Evolutionary conservation across 176 grass and related monocot species (phyloP).

Genomic region (Triticum dicoccoides): DNA sequence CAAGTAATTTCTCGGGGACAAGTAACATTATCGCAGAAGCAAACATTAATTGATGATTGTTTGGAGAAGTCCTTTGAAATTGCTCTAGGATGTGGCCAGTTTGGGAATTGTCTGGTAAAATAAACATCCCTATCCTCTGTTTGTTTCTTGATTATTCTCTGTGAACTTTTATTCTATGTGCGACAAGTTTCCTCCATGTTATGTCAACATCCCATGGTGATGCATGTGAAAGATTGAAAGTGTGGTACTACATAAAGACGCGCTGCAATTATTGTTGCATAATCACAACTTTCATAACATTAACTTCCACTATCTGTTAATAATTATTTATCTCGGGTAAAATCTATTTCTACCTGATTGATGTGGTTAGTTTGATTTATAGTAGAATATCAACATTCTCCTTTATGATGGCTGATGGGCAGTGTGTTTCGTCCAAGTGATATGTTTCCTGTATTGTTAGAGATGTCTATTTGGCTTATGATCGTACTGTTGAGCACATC

Average conservation of each 20-base stretch:
- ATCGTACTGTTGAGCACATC: background rate
- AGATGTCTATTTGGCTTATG: background rate
- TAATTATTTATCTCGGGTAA: background rate
- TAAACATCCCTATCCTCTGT: background rate
- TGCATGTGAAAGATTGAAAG: background rate
- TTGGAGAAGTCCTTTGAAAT: slow-evolving; percentile 72
- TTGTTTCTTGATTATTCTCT: slow-evolving; percentile 4
- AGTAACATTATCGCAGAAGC: slow-evolving; percentile 58
- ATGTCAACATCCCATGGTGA: background rate
- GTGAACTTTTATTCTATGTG: background rate
- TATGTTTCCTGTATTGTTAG: background rate
- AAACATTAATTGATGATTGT: slow-evolving; percentile 68
- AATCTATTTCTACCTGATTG: background rate
- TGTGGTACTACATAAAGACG: background rate
- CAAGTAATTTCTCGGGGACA: slow-evolving; percentile 60
- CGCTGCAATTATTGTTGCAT: background rate
- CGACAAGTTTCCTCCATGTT: background rate
- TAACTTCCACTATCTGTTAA: background rate
- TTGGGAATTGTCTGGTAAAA: slow-evolving; percentile 91
- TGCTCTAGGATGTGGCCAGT: slow-evolving; percentile 55
- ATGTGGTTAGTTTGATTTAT: background rate
- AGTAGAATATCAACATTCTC: background rate
- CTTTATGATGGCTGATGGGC: background rate
- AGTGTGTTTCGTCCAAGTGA: background rate
- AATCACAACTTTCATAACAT: background rate